phyloP scores from a whole-genome alignment of 345 rosid genomes.

The Lepidium africanum region DNA sequence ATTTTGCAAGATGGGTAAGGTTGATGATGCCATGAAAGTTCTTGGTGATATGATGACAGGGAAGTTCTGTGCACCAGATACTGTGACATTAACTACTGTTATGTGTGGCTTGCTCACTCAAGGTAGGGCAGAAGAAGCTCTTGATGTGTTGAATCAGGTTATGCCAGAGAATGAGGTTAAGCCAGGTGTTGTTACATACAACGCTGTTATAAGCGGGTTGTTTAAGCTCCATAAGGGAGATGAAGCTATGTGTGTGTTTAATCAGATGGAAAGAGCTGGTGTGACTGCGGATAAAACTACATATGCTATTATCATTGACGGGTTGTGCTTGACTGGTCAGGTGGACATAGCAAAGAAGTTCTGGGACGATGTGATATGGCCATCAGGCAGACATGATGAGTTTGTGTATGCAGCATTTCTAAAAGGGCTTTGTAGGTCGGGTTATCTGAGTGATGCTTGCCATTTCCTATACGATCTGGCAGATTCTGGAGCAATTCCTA shows the following conservation, averaged over 20 bases:
- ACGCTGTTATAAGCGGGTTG: constrained; percentile 60
- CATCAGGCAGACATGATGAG: constrained; percentile 61
- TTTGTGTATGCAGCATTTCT: constrained; percentile 72
- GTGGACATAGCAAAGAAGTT: constrained; percentile 61
- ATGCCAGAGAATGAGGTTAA: constrained; percentile 44
- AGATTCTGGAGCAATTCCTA: constrained; percentile 63
- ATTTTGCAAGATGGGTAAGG: constrained; percentile 65
- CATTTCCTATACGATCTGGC: constrained; percentile 74
- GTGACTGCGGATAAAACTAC: constrained; percentile 47
- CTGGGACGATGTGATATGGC: constrained; percentile 81
- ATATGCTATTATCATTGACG: constrained; percentile 47
- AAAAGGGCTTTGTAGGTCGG: constrained; percentile 59
- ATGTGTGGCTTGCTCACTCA: constrained; percentile 51
- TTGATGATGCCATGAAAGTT: constrained; percentile 65
- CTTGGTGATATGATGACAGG: constrained; percentile 69
- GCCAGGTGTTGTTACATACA: constrained; percentile 64
- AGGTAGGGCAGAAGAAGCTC: constrained; percentile 58
- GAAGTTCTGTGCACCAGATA: constrained; percentile 68
- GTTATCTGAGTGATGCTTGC: constrained; percentile 50
- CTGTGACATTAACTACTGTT: constrained; percentile 60
- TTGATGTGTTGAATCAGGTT: constrained; percentile 37
- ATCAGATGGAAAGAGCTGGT: constrained; percentile 41
- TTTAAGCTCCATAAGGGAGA: constrained; percentile 38
- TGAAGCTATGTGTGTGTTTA: constrained; percentile 49
- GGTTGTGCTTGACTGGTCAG: constrained; percentile 41